Evolutionary conservation across 192 early-diverging fungal species (phyloP).

Genomic region (Paraglomus brasilianum): DNA sequence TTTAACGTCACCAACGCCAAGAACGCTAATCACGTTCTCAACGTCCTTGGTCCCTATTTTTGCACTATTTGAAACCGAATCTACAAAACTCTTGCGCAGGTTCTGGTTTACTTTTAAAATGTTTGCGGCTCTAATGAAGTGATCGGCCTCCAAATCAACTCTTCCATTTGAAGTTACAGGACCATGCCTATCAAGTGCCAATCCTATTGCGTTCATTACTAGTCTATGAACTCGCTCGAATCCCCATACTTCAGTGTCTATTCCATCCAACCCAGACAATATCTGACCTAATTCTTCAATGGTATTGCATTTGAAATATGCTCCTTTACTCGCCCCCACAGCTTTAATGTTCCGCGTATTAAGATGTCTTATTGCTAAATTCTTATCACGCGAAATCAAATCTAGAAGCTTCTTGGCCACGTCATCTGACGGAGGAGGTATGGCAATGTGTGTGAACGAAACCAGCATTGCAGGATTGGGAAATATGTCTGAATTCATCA

Average conservation of each 20-base stretch:
- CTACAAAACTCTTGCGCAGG: conserved; percentile 31
- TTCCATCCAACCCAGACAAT: conserved; percentile 29
- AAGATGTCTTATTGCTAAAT: conserved; percentile 40
- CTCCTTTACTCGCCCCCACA: conserved; percentile 40
- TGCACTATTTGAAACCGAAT: conserved; percentile 13
- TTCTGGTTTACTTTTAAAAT: conserved; percentile 30
- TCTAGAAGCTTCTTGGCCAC: conserved; percentile 30
- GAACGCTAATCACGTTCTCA: conserved; percentile 42
- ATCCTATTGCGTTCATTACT: conserved; percentile 49
- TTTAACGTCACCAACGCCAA: conserved; percentile 39
- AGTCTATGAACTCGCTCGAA: conserved; percentile 46
- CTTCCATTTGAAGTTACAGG: conserved; percentile 33
- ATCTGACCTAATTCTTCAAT: conserved; percentile 22
- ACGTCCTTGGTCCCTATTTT: neutral
- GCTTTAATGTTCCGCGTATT: conserved; percentile 47
- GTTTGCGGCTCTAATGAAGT: conserved; percentile 27
- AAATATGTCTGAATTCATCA: conserved; percentile 28
- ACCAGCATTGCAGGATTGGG: conserved; percentile 37
- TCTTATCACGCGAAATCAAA: conserved; percentile 40
- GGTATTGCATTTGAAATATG: conserved; percentile 16
- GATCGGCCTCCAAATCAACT: conserved; percentile 28
- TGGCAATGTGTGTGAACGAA: conserved; percentile 27
- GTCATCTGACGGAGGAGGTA: conserved; percentile 15
- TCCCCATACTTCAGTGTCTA: conserved; percentile 46
- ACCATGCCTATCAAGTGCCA: conserved; percentile 32